A percentile compares a stretch with the other conserved stretches of the same genome.
These are phyloP conservation scores for Claviceps sp. DNA, from an alignment of 2,329 filamentous ascomycete species.

Conservation along the genomic window DNA sequence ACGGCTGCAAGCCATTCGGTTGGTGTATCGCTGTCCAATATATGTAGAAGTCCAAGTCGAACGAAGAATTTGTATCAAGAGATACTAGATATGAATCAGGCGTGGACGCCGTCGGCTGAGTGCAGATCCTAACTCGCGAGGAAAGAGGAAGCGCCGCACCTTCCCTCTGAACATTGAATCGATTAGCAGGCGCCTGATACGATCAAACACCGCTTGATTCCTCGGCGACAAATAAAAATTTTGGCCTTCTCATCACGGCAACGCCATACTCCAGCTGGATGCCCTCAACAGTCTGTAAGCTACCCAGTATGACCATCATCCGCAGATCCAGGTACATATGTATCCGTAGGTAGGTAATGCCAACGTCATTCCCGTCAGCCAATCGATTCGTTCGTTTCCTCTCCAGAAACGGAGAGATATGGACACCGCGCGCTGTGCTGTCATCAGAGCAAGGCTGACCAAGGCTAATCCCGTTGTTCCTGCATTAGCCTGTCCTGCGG, in stretches of 20 bases:
- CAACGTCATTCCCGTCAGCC: background rate
- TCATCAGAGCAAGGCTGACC: background rate
- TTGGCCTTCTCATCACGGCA: too few relatives aligned
- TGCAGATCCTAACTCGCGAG: background rate
- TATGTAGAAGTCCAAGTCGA: background rate
- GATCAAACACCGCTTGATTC: background rate
- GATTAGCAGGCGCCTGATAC: background rate
- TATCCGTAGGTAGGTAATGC: background rate
- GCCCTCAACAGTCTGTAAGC: too few relatives aligned
- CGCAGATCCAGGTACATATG: too few relatives aligned
- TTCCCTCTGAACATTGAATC: background rate
- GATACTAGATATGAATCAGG: background rate
- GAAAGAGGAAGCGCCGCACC: background rate
- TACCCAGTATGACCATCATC: too few relatives aligned
- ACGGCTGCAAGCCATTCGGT: background rate
- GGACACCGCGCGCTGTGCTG: constrained; percentile 4
- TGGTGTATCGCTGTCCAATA: background rate
- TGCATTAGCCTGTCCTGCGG: constrained; percentile 16
- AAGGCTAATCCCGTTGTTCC: constrained; percentile 15
- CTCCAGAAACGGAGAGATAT: background rate
- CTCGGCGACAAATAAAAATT: background rate
- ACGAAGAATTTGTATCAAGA: background rate
- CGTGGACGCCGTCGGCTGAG: background rate
- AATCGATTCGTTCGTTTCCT: background rate
- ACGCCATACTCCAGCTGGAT: too few relatives aligned